phyloP scores from a whole-genome alignment of 805 yeast species.

The Candida multigemmis region DNA sequence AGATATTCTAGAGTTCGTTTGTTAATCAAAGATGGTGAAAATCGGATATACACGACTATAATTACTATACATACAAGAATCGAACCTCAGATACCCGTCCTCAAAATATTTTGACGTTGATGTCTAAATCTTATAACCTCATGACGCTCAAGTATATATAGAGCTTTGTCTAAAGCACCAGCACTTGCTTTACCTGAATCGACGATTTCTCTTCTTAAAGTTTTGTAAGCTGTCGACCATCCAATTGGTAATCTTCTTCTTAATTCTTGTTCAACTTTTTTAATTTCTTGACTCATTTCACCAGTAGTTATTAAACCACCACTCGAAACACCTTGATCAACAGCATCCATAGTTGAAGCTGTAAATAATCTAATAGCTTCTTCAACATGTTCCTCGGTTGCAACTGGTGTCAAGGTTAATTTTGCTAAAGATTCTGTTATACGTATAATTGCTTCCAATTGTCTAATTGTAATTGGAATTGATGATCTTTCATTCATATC shows the following conservation, averaged over 20 bases:
- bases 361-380: constrained; percentile 92
- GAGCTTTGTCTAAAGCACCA: constrained; percentile 74
- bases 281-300: constrained; percentile 61
- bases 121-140: constrained; percentile 84
- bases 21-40: not conserved
- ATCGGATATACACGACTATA: not conserved
- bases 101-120: constrained; percentile 73
- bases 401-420: constrained; percentile 71
- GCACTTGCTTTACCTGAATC: constrained; percentile 53
- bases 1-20: not conserved
- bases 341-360: constrained; percentile 97
- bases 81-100: constrained; percentile 50
- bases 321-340: constrained; percentile 49
- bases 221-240: constrained; percentile 85
- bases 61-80: constrained; percentile 1
- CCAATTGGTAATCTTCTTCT: constrained; percentile 91
- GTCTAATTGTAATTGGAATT: constrained; percentile 96
- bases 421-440: constrained; percentile 93
- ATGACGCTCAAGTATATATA: constrained; percentile 72
- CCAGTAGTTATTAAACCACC: constrained; percentile 39
- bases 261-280: constrained; percentile 73
- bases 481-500: constrained; percentile 84
- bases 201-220: constrained; percentile 76
- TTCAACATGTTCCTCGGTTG: constrained; percentile 82
- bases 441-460: constrained; percentile 93